Conservation (phyloP, 2,329 filamentous ascomycete species). For the Thermothelomyces thermophilus region DNA sequence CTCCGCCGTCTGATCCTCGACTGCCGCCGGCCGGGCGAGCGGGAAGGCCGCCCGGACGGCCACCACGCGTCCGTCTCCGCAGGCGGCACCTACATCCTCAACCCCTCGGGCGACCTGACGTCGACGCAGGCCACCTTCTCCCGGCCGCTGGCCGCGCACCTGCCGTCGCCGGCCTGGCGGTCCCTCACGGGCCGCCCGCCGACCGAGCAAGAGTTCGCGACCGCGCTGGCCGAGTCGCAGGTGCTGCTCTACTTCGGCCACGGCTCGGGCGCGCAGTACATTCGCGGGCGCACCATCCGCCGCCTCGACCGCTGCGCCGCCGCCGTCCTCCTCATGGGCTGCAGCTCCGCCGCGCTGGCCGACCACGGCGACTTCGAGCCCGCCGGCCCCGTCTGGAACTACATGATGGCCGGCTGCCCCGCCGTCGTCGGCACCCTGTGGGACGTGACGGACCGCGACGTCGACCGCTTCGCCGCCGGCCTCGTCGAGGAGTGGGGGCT, state of each 20-base stretch:
- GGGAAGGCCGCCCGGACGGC: constrained; percentile 32
- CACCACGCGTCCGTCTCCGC: constrained; percentile 48
- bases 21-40: constrained; percentile 24
- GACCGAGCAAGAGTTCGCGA: constrained; percentile 69
- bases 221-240: constrained; percentile 57
- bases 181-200: constrained; percentile 63
- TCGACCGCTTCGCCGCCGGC: constrained; percentile 80
- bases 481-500: constrained; percentile 85
- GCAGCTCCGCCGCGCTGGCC: constrained; percentile 73
- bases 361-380: constrained; percentile 84
- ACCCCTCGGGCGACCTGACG: constrained; percentile 76
- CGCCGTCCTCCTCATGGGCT: constrained; percentile 86
- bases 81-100: constrained; percentile 77
- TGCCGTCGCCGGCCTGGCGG: constrained; percentile 56
- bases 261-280: constrained; percentile 90
- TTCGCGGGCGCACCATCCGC: constrained; percentile 76
- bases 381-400: constrained; percentile 85
- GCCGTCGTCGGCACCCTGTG: constrained; percentile 89
- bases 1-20: constrained; percentile 69
- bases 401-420: constrained; percentile 79
- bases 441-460: constrained; percentile 97
- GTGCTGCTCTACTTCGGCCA: constrained; percentile 93
- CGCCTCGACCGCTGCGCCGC: constrained; percentile 68
- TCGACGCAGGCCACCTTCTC: constrained; percentile 74
- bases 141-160: constrained; percentile 51